phyloP scores from a whole-genome alignment of 768 basidiomycete species.

The Hortiboletus campestris region DNA sequence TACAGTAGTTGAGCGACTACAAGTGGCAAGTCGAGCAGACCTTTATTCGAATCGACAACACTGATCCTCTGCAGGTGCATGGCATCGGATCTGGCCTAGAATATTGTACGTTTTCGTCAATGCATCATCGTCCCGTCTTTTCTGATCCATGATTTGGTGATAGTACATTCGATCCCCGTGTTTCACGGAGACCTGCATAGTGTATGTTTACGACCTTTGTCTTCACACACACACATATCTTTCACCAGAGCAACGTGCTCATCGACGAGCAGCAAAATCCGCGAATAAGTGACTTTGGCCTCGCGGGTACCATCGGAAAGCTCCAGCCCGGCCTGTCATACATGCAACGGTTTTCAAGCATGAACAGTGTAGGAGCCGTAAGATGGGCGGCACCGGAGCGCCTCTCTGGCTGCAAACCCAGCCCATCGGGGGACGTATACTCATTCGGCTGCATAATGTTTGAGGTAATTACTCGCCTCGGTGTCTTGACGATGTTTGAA shows the following conservation, averaged over 20 bases:
- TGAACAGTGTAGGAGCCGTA: not conserved
- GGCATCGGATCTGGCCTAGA: too few relatives aligned
- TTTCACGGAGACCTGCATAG: not conserved
- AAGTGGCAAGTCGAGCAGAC: too few relatives aligned
- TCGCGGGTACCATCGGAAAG: not conserved
- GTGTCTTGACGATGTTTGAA: not conserved
- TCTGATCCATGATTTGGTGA: not conserved
- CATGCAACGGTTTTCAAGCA: not conserved
- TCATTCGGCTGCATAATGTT: constrained; percentile 1
- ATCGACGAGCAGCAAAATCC: not conserved
- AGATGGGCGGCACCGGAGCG: constrained; percentile 4
- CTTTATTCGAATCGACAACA: too few relatives aligned
- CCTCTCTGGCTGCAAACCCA: not conserved
- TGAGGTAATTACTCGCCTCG: not conserved
- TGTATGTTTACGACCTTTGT: not conserved
- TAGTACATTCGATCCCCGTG: not conserved
- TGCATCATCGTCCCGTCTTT: too few relatives aligned
- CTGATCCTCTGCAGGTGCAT: too few relatives aligned
- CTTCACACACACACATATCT: not conserved
- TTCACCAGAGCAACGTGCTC: not conserved
- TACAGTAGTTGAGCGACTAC: too few relatives aligned
- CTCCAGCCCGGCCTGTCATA: not conserved
- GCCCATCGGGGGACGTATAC: not conserved
- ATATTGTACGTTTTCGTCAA: not conserved
- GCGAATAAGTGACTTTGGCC: not conserved